These are phyloP conservation scores for Tulasnella sp. DNA, from an alignment of 768 basidiomycete genomes.

Conservation along the genomic window DNA sequence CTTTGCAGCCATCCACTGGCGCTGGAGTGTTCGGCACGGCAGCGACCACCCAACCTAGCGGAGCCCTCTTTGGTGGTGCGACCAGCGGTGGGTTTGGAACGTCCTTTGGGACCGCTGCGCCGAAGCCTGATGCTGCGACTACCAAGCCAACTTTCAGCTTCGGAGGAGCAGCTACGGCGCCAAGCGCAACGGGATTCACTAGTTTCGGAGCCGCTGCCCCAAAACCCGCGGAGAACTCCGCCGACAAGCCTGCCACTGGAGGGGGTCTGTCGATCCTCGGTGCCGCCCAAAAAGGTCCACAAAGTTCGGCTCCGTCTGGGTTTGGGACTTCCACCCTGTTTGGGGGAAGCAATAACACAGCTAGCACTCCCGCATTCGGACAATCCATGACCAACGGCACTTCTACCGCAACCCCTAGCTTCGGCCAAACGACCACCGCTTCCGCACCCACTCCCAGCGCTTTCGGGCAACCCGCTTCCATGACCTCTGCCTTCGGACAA, in stretches of 20 bases:
- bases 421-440: neutral
- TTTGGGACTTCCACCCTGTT: neutral
- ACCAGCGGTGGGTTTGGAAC: neutral
- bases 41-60: neutral
- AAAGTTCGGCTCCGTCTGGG: neutral
- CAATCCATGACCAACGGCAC: neutral
- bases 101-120: slow-evolving; percentile 21
- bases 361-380: neutral
- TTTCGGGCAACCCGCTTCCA: neutral
- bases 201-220: slow-evolving; percentile 25
- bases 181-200: slow-evolving; percentile 34
- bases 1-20: neutral
- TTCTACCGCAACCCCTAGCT: neutral
- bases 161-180: slow-evolving; percentile 29
- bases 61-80: neutral
- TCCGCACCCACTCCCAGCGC: neutral
- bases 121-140: slow-evolving; percentile 25
- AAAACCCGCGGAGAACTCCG: slow-evolving; percentile 29
- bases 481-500: neutral
- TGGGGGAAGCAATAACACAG: neutral
- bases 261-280: neutral
- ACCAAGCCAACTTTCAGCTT: slow-evolving; percentile 20
- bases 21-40: neutral
- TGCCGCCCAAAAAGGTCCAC: neutral
- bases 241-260: slow-evolving; percentile 29